Conservation (phyloP, 768 basidiomycete genomes). For the Tephrocybe sp. region DNA sequence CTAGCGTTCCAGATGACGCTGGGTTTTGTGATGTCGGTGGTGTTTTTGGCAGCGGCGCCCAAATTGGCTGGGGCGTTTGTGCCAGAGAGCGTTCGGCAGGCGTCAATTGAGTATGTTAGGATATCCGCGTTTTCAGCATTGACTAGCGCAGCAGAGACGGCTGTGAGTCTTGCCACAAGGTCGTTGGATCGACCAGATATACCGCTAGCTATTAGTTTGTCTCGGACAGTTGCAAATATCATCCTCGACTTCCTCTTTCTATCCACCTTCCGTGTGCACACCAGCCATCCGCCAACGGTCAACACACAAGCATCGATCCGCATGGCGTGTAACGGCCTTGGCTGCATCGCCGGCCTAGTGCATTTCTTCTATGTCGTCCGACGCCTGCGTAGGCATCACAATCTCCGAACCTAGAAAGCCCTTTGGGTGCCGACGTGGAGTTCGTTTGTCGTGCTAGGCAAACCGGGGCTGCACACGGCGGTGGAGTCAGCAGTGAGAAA, state of each 20-base stretch:
- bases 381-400: constrained; percentile 1
- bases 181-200: constrained; percentile 6
- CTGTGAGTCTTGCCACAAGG: constrained; percentile 2
- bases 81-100: background rate
- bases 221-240: constrained; percentile 2
- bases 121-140: constrained; percentile 3
- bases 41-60: background rate
- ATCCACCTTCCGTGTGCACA: constrained; percentile 1
- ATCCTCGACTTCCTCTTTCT: constrained; percentile 6
- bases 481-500: background rate
- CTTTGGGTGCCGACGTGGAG: constrained; percentile 16
- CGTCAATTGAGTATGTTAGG: constrained; percentile 2
- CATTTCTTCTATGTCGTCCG: constrained; percentile 18
- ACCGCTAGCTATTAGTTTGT: background rate
- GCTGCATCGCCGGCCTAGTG: constrained; percentile 9
- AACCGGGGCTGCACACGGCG: background rate
- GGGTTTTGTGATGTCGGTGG: constrained; percentile 3
- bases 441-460: background rate
- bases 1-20: background rate
- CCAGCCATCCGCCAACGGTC: background rate
- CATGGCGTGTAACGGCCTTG: background rate
- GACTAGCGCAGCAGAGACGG: constrained; percentile 1
- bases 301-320: constrained; percentile 5
- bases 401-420: constrained; percentile 18
- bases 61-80: constrained; percentile 2